Evolutionary conservation across 176 grass and related monocot genomes (phyloP), one percentile per base, ranked within the genome.

Genomic region (Oryza coarctata): DNA sequence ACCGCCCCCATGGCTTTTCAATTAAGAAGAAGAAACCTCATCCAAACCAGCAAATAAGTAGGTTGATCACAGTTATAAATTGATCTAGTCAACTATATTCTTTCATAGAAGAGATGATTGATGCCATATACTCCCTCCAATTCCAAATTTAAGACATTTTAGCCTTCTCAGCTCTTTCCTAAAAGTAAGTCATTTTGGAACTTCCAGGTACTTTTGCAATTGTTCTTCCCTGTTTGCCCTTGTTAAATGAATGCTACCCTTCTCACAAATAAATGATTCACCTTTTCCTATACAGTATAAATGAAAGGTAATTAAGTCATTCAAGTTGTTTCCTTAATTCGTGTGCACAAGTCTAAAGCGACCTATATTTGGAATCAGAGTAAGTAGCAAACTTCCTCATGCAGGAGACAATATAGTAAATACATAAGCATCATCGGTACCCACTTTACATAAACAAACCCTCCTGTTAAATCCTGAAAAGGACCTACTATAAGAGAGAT

Each of bases 31-130:
- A n/a, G n/a, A n/a, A n/a, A n/a, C n/a, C n/a, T n/a, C n/a, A n/a
- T n/a, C n/a, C n/a, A n/a, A n/a, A 85, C 77, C 27, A 76, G 25
- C 9, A 63, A 52, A 23, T 38, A 12, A 45, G 40, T 23, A 72
- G 13, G 28, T 27, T 73, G 14, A 26, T 44, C 15, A 17, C 25
- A 80, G 28, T 25, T 45, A 68, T 69, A 31, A 65, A 65, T 12
- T 80, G 18, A 55, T 74, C 3, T 85, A 31, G 29, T 83, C 3
- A 74, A 30, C 17, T 13, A 78, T 30, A 55, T 76, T 67, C 1
- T 73, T 49, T 31, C 9, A 62, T 13, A 52, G 76, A 57, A 27
- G 31, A 34, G 3, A 69, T 41, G 8, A 92, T 63, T 25, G 4
- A 12, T 68, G 31, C 25, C 40, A 77, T 69, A 43, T 73, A 70